Percentiles rank a stretch among this genome's conserved stretches.
phyloP scores from a whole-genome alignment of 2,329 filamentous ascomycete species.

The Paracamarosporium sp. region DNA sequence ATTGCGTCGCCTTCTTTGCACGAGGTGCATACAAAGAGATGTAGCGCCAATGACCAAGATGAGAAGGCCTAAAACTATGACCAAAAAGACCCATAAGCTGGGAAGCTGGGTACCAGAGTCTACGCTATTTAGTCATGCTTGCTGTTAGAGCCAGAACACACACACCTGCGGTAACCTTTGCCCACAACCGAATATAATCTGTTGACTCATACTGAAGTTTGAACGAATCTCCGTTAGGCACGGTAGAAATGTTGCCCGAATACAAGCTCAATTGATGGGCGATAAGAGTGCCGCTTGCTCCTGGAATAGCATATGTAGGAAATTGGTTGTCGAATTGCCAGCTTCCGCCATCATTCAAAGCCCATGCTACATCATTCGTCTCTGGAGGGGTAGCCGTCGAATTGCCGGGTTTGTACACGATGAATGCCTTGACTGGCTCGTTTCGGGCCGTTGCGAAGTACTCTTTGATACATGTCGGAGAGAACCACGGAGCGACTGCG shows the following conservation, averaged over 20 bases:
- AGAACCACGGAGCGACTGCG: constrained; percentile 87
- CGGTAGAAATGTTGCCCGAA: constrained; percentile 72
- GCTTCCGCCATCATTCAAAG: constrained; percentile 69
- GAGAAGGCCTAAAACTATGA: constrained; percentile 74
- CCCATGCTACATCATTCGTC: constrained; percentile 71
- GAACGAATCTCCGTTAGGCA: constrained; percentile 49
- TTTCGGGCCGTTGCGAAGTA: constrained; percentile 72
- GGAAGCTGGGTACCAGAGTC: constrained; percentile 66
- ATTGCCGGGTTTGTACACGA: constrained; percentile 61
- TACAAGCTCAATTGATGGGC: constrained; percentile 77
- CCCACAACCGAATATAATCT: constrained; percentile 60
- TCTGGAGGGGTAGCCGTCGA: constrained; percentile 68
- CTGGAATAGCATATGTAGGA: constrained; percentile 83
- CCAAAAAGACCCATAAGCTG: constrained; percentile 80
- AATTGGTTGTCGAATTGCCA: constrained; percentile 77
- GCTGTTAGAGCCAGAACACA: constrained; percentile 8
- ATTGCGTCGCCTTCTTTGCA: constrained; percentile 75
- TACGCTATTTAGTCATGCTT: constrained; percentile 15
- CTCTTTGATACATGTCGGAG: constrained; percentile 71
- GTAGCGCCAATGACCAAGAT: constrained; percentile 70
- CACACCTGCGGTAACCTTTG: constrained; percentile 55
- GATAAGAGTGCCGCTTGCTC: constrained; percentile 69
- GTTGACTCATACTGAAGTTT: constrained; percentile 44
- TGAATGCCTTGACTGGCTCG: constrained; percentile 61
- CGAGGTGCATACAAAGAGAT: constrained; percentile 75